Base-by-base conservation (phyloP, 352 stramenopile genomes). In the Globisporangium emineosum region DNA sequence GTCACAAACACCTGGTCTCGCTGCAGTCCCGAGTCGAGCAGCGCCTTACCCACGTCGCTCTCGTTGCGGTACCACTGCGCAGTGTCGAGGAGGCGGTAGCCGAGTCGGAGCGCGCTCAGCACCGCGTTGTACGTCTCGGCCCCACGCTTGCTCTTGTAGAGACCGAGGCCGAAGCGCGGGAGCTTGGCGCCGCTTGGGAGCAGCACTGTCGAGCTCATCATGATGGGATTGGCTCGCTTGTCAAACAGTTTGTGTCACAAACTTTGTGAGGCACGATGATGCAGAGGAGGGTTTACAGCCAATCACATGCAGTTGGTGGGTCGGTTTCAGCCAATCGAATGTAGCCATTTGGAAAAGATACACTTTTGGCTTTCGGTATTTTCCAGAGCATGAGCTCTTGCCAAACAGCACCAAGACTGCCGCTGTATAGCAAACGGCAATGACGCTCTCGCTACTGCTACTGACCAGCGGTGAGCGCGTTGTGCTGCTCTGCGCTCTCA, bases 1-100 rank as follows among this genome's bases (percentile, higher is more conserved):
- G 87, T 96, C 12, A 97, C 72, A 57, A 96, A 96, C 57, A 97
- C 75, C 30, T 96, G 67, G 2, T 85, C 68, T 17, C 87, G 79
- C 9, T 73, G 71, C 0, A 97, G 67, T 6, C 89, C 80, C 0
- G 86, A 89, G 57, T 97, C 88, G 19, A 60, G 66, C 29, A 91
- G 66, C 0, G 75, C 92, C 19, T 71, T 66, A 15, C 92, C 92
- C 6, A 97, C 90, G 7, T 93, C 85, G 6, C 40, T 68, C 37
- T 97, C 89, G 65, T 97, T 98, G 27, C 87, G 51, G 66, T 97
- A 98, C n/a, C 86, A 68, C 45, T 94, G 76, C 5, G 92, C 92
- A 7, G 86, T 93, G 67, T 98, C 90, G 57, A 97, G 96, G 63
- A 96, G 86, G 17, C 90, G 74, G 63, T 96, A 96, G 47, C 90